These are phyloP conservation scores for Paulownia fortunei DNA, from an alignment of 257 asterid species.

Conservation along the genomic window DNA sequence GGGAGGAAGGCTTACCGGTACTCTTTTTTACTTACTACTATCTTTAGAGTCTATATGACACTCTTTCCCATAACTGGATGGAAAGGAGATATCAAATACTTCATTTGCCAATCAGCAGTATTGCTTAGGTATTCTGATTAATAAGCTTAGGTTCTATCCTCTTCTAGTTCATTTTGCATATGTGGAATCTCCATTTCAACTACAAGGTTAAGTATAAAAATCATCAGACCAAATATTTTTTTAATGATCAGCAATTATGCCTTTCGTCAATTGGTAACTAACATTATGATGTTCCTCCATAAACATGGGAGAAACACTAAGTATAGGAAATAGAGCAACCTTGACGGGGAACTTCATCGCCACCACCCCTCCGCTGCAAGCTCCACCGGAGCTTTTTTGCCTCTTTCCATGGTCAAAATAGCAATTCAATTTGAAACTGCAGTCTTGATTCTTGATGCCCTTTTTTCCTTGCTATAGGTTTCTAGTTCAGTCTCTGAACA, in stretches of 20 bases:
- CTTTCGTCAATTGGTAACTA: neutral
- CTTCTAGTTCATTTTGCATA: neutral
- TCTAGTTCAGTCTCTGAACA: too few relatives aligned
- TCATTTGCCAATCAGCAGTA: neutral
- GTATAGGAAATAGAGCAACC: neutral
- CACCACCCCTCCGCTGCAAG: too few relatives aligned
- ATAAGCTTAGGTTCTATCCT: neutral
- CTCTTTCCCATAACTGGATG: neutral
- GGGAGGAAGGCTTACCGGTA: slow-evolving; percentile 83
- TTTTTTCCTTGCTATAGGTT: too few relatives aligned
- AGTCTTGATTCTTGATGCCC: too few relatives aligned
- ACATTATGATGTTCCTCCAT: neutral
- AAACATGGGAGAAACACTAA: neutral
- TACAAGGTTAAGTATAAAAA: too few relatives aligned
- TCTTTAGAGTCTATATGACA: neutral
- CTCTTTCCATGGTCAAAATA: too few relatives aligned
- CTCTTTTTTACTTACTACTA: neutral
- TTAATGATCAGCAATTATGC: neutral
- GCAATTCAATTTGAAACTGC: too few relatives aligned
- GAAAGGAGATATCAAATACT: neutral
- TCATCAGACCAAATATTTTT: neutral
- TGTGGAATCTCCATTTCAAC: neutral
- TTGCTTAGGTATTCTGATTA: neutral
- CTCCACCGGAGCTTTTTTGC: too few relatives aligned
- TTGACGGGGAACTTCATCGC: neutral